Percentiles rank a stretch among this genome's conserved stretches.
These are phyloP conservation scores for Urostyla sp. DNA, from an alignment of 73 alveolate species.

Conservation along the genomic window DNA sequence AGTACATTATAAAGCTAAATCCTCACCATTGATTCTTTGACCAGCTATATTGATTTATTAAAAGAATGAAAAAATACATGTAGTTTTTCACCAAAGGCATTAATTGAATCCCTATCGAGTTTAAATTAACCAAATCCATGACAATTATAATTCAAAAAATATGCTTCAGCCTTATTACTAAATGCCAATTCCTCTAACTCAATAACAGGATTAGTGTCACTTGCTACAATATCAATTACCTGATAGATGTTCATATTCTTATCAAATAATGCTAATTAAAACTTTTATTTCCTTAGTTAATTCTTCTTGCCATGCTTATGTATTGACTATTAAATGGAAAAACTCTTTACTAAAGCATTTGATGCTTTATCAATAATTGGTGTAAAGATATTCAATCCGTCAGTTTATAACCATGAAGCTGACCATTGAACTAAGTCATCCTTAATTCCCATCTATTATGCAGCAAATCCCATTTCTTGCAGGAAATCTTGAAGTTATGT, in stretches of 20 bases:
- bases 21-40: slow-evolving; percentile 73
- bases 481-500: slow-evolving; percentile 89
- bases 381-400: slow-evolving; percentile 85
- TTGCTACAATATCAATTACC: slow-evolving; percentile 59
- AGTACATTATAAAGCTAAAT: slow-evolving; percentile 71
- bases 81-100: slow-evolving; percentile 70
- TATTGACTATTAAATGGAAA: slow-evolving; percentile 32
- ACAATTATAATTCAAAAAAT: slow-evolving; percentile 74
- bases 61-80: neutral
- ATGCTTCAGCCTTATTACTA: slow-evolving; percentile 68
- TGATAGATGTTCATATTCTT: slow-evolving; percentile 52
- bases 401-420: slow-evolving; percentile 81
- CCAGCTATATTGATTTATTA: slow-evolving; percentile 4
- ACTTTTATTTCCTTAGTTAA: slow-evolving; percentile 74
- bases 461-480: slow-evolving; percentile 77
- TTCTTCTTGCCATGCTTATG: slow-evolving; percentile 57
- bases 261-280: slow-evolving; percentile 66
- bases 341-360: slow-evolving; percentile 63
- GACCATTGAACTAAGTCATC: slow-evolving; percentile 63
- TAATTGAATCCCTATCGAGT: slow-evolving; percentile 68
- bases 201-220: slow-evolving; percentile 35
- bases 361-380: slow-evolving; percentile 59
- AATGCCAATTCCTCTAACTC: slow-evolving; percentile 51
- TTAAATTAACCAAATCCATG: slow-evolving; percentile 84
- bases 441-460: slow-evolving; percentile 53